Base-by-base conservation (phyloP, 805 yeast genomes). In the Dipodascus albidus region DNA sequence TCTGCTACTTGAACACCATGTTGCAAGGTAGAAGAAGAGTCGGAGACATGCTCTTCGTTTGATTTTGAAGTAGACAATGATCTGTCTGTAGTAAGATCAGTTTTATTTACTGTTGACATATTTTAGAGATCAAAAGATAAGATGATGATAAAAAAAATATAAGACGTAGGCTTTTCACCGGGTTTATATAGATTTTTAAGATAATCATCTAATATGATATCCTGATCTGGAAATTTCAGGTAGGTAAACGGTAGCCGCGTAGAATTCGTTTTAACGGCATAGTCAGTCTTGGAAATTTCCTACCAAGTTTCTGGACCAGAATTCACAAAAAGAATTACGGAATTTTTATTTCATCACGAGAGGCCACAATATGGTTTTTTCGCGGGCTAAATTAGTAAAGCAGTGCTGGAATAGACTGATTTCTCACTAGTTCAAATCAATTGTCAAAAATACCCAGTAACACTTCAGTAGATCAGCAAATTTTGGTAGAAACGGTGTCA, bases 121-220 rank as follows among this genome's bases (percentile, higher is more conserved):
- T n/a, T 47, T 3, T 31, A 48, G 38, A 23, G 15, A 14, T 48
- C 15, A 14, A n/a, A 22, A 17, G 17, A 14, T 14, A 14, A 20
- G 96, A 38, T 11, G 50, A 79, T 88, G 71, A 89, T 87, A 83
- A 82, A 81, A 72, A 76, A 89, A 55, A 74, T 83, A 54, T 68
- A 75, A 59, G 90, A 85, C 72, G 80, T 81, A 64, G 44, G 44
- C 3, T n/a, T 38, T 17, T 38, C 20, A 14, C 9, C 6, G 15
- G 44, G 20, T 38, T 38, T 38, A 38, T 38, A 38, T 38, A 38
- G 44, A 38, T 38, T 38, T 38, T 38, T 6, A 11, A 38, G 44
- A 38, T 38, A n/a, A 17, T 38, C 44, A 11, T n/a, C 20, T 19
- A 38, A 11, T 38, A n/a, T 19, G 14, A 19, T 11, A 38, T 14